phyloP scores from a whole-genome alignment of 1,284 basidiomycete species.

The Vanrija humicola region DNA sequence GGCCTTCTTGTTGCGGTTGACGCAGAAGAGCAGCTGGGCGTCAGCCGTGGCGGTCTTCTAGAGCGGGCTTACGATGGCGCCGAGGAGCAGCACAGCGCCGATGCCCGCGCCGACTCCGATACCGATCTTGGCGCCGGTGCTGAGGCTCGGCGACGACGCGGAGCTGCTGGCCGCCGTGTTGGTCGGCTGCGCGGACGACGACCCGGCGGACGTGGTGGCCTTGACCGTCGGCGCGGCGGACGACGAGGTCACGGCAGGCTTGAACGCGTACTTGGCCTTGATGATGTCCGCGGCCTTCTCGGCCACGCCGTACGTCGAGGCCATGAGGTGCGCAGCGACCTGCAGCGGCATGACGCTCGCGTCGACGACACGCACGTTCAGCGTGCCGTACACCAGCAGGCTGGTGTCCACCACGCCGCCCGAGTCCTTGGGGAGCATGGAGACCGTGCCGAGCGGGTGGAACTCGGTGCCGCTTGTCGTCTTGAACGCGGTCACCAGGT shows the following conservation, averaged over 20 bases:
- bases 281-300: constrained; percentile 65
- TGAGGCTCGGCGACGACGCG: constrained; percentile 9
- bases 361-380: constrained; percentile 53
- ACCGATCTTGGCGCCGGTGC: constrained; percentile 36
- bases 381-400: constrained; percentile 61
- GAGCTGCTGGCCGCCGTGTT: constrained; percentile 16
- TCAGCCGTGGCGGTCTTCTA: not conserved
- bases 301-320: constrained; percentile 63
- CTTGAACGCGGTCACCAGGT: constrained; percentile 37
- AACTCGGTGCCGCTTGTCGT: constrained; percentile 48
- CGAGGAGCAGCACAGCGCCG: constrained; percentile 29
- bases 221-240: constrained; percentile 1
- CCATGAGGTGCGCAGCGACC: constrained; percentile 49
- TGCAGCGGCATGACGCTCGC: constrained; percentile 51
- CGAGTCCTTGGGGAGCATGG: constrained; percentile 60
- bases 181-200: not conserved
- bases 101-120: constrained; percentile 38
- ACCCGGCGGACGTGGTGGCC: constrained; percentile 1
- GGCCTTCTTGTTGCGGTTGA: constrained; percentile 10
- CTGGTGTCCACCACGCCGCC: constrained; percentile 66
- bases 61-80: constrained; percentile 19
- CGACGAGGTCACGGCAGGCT: not conserved
- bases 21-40: constrained; percentile 9
- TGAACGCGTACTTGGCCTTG: constrained; percentile 42
- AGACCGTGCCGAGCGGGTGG: constrained; percentile 60